Evolutionary conservation across 495 filamentous ascomycete species (phyloP), one percentile per base, ranked within the genome.

Genomic region (Tuber magnatum): DNA sequence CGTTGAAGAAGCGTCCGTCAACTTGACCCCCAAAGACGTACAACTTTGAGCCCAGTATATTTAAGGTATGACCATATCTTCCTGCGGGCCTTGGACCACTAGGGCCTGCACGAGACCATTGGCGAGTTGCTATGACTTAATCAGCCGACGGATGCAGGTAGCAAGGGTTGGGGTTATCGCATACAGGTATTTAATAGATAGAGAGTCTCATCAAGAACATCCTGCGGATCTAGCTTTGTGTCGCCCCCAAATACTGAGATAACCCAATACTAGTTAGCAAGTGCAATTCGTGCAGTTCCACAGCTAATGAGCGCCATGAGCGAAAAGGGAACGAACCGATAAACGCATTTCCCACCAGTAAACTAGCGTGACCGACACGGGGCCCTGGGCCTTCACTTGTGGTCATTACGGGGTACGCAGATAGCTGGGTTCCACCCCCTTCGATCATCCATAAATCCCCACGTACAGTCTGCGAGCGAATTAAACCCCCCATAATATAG

Each of bases 391-490:
- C 94, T 83, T 99, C 95, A 35, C 92, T 91, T 3, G 92, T 95
- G 0, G 96, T 97, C 10, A 90, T 88, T 69, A 99, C 90, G 38
- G 94, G 94, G 82, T 95, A 95, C 83, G 96, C 97, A 8, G 92
- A 89, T 84, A 98, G 88, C 78, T 88, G 93, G n/a, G 89, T 89
- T 39, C 86, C 87, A 61, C 91, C 93, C 76, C 93, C 92, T 84
- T 99, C 96, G 61, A 98, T 91, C 89, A 97, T 92, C 96, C 96
- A 99, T 68, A 99, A 84, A 84, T 99, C 96, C 41, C 96, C 96
- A 80, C 97, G 97, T 22, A 98, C 95, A 0, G 92, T 97, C 14
- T 93, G 92, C 68, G 94, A 94, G 81, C 96, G 93, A 79, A 98
- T 92, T 73, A 99, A 84, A 68, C 96, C 96, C 68, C 96, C 96